Evolutionary conservation across 345 rosid genomes (phyloP), one percentile per base, ranked within the genome.

Genomic region (Salix suchowensis): DNA sequence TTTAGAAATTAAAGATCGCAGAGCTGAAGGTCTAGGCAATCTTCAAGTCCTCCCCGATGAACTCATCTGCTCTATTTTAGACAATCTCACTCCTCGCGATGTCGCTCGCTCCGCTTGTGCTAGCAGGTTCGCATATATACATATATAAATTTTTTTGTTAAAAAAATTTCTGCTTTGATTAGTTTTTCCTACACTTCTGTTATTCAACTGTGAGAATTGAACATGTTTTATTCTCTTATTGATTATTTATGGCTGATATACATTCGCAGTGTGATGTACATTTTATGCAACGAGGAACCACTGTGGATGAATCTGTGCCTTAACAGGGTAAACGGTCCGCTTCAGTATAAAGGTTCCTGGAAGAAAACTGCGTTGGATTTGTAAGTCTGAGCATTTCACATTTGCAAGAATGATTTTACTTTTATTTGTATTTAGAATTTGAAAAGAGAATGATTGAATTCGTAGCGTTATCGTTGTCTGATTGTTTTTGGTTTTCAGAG

Each of bases 211-310:
- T 21, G 32, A 62, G 66, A 62, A 62, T 62, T 62, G 32, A 12
- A 62, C 12, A 34, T 23, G 36, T 54, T 54, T 37, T 3, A 46
- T 46, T 72, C 58, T 40, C 9, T 34, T 8, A 65, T 70, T 39
- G 44, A 48, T 48, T 26, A 24, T 42, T 23, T 14, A 61, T 19
- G 73, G 54, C 75, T 72, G 52, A 46, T 42, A 32, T 52, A 2
- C 14, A 42, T 42, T 2, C 76, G 85, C 84, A 95, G 98, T 82
- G 94, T 90, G 42, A 88, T 89, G 94, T 91, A 95, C 81, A 90
- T 92, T 67, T 81, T 95, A 4, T 91, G 97, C 87, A 87, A 88
- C 42, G 98, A 91, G 84, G 98, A 95, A 61, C 98, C 98, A 1
- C 81, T 95, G 9, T 95, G 98, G 98, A 92, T 91, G 98, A 86